Conservation (phyloP, 208 protist species). For the Crithidia sp. region DNA sequence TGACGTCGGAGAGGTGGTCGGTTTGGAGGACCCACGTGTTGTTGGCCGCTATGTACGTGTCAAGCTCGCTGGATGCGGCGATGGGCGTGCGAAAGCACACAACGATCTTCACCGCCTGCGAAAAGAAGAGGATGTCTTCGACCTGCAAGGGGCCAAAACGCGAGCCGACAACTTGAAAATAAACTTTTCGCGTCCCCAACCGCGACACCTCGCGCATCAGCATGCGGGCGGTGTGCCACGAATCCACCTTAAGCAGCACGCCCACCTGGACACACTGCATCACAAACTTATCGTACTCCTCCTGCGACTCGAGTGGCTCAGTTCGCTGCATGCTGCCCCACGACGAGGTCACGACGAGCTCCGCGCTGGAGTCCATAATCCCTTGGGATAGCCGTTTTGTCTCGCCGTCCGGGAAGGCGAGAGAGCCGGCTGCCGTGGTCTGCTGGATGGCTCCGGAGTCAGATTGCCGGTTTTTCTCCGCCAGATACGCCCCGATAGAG, state of each 20-base stretch:
- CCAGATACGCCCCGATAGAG: constrained; percentile 44
- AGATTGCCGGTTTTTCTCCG: constrained; percentile 36
- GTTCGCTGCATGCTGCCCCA: constrained; percentile 66
- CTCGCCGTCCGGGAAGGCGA: constrained; percentile 24
- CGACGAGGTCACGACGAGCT: constrained; percentile 41
- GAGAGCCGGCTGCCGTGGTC: constrained; percentile 7
- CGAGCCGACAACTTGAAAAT: constrained; percentile 76
- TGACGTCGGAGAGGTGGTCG: constrained; percentile 77
- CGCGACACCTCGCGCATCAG: constrained; percentile 68
- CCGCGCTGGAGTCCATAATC: constrained; percentile 29
- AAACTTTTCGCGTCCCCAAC: constrained; percentile 69
- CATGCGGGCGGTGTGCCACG: constrained; percentile 87
- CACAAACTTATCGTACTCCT: constrained; percentile 64
- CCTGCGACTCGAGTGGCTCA: constrained; percentile 42
- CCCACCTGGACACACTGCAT: constrained; percentile 78
- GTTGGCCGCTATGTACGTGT: constrained; percentile 65
- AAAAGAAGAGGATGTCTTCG: constrained; percentile 83
- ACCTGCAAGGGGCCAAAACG: constrained; percentile 77
- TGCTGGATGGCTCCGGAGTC: constrained; percentile 22
- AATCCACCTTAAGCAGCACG: constrained; percentile 89
- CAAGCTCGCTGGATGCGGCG: constrained; percentile 58
- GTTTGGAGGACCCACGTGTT: constrained; percentile 82
- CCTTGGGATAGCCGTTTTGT: constrained; percentile 46
- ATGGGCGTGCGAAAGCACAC: constrained; percentile 84
- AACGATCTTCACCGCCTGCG: constrained; percentile 66